Evolutionary conservation across 2,329 filamentous ascomycete species (phyloP).

Genomic region (Arthrobotrys sinensis): DNA sequence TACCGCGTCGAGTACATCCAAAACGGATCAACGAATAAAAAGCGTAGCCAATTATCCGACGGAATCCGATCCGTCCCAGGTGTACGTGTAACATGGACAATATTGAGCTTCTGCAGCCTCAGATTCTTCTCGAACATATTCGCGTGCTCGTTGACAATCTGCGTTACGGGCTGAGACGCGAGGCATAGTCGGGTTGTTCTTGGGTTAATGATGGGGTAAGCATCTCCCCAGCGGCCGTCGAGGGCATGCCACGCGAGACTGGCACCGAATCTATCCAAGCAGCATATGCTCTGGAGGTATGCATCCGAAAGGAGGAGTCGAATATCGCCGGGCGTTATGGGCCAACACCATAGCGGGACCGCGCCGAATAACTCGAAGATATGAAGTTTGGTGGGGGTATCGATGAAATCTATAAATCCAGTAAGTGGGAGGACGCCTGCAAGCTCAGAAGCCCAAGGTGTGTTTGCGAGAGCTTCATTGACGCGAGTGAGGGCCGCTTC

Average conservation of each 20-base stretch:
- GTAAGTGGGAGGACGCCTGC: conserved; percentile 49
- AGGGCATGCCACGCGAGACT: conserved; percentile 50
- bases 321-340: conserved; percentile 41
- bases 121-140: conserved; percentile 51
- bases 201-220: conserved; percentile 50
- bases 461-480: conserved; percentile 34
- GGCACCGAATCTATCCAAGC: conserved; percentile 41
- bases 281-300: conserved; percentile 49
- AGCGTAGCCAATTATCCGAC: conserved; percentile 35
- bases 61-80: conserved; percentile 24
- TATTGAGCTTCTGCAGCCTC: conserved; percentile 35
- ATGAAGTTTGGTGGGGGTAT: conserved; percentile 50
- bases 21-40: conserved; percentile 35
- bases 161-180: conserved; percentile 29
- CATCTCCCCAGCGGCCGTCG: conserved; percentile 46
- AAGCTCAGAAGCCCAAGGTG: conserved; percentile 37
- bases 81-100: conserved; percentile 36
- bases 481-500: conserved; percentile 33
- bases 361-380: conserved; percentile 49
- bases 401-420: conserved; percentile 53
- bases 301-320: conserved; percentile 52
- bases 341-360: conserved; percentile 49
- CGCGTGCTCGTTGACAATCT: conserved; percentile 42
- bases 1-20: conserved; percentile 48
- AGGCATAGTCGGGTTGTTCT: conserved; percentile 44